phyloP scores from a whole-genome alignment of 257 asterid genomes.

The Solanum raphanifolium region DNA sequence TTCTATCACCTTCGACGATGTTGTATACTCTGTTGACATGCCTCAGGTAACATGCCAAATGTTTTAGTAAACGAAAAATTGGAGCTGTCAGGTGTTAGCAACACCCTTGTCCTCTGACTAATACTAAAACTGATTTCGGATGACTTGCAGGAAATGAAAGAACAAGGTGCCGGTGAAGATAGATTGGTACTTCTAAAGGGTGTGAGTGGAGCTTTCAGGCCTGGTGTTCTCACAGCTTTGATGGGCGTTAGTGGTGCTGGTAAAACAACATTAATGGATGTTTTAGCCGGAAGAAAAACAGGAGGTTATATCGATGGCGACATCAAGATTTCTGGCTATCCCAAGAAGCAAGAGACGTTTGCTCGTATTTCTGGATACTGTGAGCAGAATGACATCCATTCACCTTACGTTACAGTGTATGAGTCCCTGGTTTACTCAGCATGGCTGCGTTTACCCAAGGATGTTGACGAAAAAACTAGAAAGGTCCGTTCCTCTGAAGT shows the following conservation, averaged over 20 bases:
- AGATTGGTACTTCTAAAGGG: constrained; percentile 45
- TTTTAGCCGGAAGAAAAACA: constrained; percentile 60
- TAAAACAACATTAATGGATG: constrained; percentile 71
- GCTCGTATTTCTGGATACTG: constrained; percentile 68
- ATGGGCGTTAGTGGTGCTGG: constrained; percentile 85
- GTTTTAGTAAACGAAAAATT: background rate
- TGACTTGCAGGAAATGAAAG: constrained; percentile 55
- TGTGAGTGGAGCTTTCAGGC: constrained; percentile 61
- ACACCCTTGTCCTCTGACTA: background rate
- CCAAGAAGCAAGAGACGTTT: constrained; percentile 55
- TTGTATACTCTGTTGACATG: constrained; percentile 85
- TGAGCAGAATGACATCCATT: constrained; percentile 64
- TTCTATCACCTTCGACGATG: constrained; percentile 65
- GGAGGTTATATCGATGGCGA: constrained; percentile 55
- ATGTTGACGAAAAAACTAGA: constrained; percentile 29
- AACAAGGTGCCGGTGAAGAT: constrained; percentile 37
- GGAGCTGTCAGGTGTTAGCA: background rate
- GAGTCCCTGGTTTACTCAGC: constrained; percentile 62
- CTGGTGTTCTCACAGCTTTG: constrained; percentile 52
- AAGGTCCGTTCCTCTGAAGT: constrained; percentile 20
- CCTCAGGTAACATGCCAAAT: constrained; percentile 41
- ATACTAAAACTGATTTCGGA: background rate
- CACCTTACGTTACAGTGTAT: constrained; percentile 50
- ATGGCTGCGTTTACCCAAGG: constrained; percentile 46
- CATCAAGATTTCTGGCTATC: constrained; percentile 54